Evolutionary conservation across 1,284 basidiomycete species (phyloP), one percentile per base, ranked within the genome.

Genomic region (Coniferiporia weirii): DNA sequence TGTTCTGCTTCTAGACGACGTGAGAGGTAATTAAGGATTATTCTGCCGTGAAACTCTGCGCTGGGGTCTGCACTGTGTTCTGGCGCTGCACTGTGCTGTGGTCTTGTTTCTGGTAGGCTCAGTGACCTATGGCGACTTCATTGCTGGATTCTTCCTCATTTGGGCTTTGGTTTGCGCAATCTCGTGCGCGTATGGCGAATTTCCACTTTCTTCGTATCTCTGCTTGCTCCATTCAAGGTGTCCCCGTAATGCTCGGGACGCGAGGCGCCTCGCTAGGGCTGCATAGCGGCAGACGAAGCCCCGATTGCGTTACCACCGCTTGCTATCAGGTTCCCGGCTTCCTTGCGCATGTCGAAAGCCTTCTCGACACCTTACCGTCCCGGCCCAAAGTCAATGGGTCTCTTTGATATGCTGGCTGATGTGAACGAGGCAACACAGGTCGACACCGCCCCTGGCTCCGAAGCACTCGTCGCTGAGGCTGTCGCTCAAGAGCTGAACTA

Each of bases 161-260:
- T 53, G 52, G 60, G 35, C 10, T 27, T 35, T 19, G 32, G 32
- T 46, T 56, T 51, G 55, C 56, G 60, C 52, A 48, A 61, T 61
- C 56, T 57, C 48, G 60, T 57, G 60, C 44, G 51, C 54, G 34
- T 57, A 61, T 61, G 57, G 55, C 60, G 60, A 61, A 61, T 61
- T 40, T 40, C n/a, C 6, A 22, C 46, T 17, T 27, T 27, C 2
- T 5, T 27, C 27, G 27, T 27, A 27, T 22, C 34, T 50, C 45
- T 45, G 49, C 32, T 8, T 34, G 35, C 19, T 12, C 56, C 49
- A 50, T 20, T 47, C 22, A 46, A 34, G 9, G 32, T 32, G 47
- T 44, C 13, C 27, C 35, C 48, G 38, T 36, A 17, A 45, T 51
- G 38, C 56, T 38, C 46, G 49, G 20, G 34, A 17, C 44, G 8